Base-by-base conservation (phyloP, 1,284 basidiomycete genomes). In the Somion occarium region DNA sequence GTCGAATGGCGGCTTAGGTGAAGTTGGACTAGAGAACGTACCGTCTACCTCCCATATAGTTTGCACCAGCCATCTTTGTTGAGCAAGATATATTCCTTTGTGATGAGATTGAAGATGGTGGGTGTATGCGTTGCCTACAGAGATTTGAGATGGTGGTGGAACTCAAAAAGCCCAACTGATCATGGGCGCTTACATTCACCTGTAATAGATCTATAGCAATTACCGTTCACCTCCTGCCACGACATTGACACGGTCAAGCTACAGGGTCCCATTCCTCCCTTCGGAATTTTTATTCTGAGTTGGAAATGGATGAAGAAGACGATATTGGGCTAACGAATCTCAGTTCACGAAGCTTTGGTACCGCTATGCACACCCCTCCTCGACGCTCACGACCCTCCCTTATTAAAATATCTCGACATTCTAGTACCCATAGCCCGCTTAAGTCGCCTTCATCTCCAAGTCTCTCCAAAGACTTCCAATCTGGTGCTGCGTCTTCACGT, bases 1-100 rank as follows among this genome's bases (percentile, higher is more conserved):
- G 20, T 9, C 44, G 20, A 27, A 22, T 15, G 13, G 30, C 25
- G 30, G 45, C 11, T n/a, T 5, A 41, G 43, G 38, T 46, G 43
- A 18, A 20, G 19, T 15, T 27, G 11, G 34, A n/a, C 11, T 27
- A 3, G 20, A 26, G 5, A 18, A 57, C 62, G 41, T 51, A 78
- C 80, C 77, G 71, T 63, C 73, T 79, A 30, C 80, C 80, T 18
- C 80, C 80, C 75, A 80, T 83, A 58, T 82, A 83, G 56, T 83
- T 83, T 41, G 79, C 79, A 3, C 80, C 79, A 2, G 69, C 63
- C 77, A 79, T 80, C 27, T 9, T 9, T 22, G 47, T 24, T 41
- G 9, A 41, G 5, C 19, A 22, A 9, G 18, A 7, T 22, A 9
- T 41, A 19, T 5, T 19, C 39, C 18, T 18, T 7, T 34, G 30